Conservation (phyloP, 2,329 filamentous ascomycete genomes). For the Penicillium freii region DNA sequence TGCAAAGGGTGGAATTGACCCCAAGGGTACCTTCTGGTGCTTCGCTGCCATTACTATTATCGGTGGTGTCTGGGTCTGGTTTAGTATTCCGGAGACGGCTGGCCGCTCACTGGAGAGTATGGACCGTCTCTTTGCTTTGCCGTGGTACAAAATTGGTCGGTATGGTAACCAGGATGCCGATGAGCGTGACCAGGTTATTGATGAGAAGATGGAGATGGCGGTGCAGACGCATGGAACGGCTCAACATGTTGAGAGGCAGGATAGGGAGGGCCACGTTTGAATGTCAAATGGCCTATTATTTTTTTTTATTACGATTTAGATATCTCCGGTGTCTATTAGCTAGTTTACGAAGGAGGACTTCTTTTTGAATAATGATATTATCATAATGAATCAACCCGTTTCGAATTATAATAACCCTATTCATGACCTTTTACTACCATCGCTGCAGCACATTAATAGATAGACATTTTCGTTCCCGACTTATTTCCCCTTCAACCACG, state of each 20-base stretch:
- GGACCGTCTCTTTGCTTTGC: conserved; percentile 68
- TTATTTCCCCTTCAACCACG: neutral
- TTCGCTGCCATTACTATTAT: conserved; percentile 67
- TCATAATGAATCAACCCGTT: neutral
- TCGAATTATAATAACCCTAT: neutral
- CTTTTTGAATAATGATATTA: neutral
- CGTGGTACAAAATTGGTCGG: conserved; percentile 71
- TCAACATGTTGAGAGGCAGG: conserved; percentile 22
- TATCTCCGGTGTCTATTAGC: neutral
- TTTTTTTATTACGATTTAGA: neutral
- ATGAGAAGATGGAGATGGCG: conserved; percentile 27
- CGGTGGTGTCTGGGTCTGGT: conserved; percentile 68
- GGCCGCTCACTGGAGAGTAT: conserved; percentile 60
- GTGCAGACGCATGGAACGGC: conserved; percentile 11
- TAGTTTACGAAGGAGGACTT: neutral
- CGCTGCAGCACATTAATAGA: neutral
- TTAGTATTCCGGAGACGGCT: conserved; percentile 70
- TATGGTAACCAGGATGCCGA: conserved; percentile 35
- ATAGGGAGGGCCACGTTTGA: conserved; percentile 11
- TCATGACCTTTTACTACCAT: neutral
- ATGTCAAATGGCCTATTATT: neutral
- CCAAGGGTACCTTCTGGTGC: conserved; percentile 73
- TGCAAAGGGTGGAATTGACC: conserved; percentile 43
- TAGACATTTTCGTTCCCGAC: neutral
- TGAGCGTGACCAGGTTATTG: conserved; percentile 24